These are phyloP conservation scores for Dactylellina sp. DNA, from an alignment of 2,329 filamentous ascomycete genomes.

Conservation along the genomic window DNA sequence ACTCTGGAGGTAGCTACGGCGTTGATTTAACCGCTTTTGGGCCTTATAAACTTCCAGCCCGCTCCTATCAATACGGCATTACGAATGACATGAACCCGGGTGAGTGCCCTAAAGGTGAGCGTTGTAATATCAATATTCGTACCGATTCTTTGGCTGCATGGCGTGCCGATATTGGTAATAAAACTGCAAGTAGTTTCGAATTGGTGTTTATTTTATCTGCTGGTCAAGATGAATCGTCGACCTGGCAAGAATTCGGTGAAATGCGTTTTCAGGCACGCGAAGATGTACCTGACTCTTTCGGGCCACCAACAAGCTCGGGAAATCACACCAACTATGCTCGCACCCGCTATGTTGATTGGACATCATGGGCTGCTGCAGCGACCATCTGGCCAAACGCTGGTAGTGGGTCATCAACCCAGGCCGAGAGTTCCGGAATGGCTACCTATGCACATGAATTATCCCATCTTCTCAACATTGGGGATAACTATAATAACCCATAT, in stretches of 20 bases:
- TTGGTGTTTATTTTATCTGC: conserved; percentile 70
- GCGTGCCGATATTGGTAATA: conserved; percentile 68
- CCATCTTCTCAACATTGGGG: conserved; percentile 68
- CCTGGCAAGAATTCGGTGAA: conserved; percentile 71
- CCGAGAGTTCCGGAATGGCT: conserved; percentile 69
- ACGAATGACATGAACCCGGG: conserved; percentile 67
- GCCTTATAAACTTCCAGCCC: conserved; percentile 67
- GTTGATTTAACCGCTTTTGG: conserved; percentile 70
- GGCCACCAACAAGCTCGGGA: conserved; percentile 65
- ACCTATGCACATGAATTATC: conserved; percentile 70
- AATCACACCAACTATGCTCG: conserved; percentile 66
- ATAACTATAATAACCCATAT: conserved; percentile 71
- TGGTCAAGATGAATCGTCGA: conserved; percentile 70
- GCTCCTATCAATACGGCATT: conserved; percentile 68
- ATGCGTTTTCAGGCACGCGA: conserved; percentile 68
- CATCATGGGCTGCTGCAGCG: conserved; percentile 68
- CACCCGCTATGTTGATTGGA: conserved; percentile 70
- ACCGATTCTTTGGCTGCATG: conserved; percentile 68
- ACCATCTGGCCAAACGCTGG: conserved; percentile 70
- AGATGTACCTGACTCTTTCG: conserved; percentile 67
- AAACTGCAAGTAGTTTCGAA: conserved; percentile 67
- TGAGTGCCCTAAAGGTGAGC: conserved; percentile 65
- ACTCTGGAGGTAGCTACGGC: conserved; percentile 68
- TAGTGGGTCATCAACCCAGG: conserved; percentile 69
- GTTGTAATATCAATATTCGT: conserved; percentile 67